Evolutionary conservation across 306 rosid genomes (phyloP), one percentile per base, ranked within the genome.

Genomic region (Trifolium repens): DNA sequence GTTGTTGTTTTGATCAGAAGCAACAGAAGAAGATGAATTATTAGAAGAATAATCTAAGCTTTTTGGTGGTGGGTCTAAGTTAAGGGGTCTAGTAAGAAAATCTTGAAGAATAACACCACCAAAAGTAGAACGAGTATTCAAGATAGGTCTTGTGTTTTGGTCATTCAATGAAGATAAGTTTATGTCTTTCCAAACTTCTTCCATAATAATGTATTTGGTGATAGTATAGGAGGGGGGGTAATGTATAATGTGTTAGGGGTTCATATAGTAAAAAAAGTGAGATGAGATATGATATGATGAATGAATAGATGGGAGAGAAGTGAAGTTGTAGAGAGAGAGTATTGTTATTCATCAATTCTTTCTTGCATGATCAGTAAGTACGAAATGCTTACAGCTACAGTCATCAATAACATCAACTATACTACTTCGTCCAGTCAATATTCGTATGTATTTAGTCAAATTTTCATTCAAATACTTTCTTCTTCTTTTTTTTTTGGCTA

Each of bases 21-120:
- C 26, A 54, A 22, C 10, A 63, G 72, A 8, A 14, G 65, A 17
- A 40, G 55, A 19, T 14, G 72, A 14, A 2, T 12, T 58, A 26
- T 24, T 58, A 11, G 75, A 32, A 27, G 80, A 54, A 13, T 82
- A 42, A 14, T 55, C 79, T 16, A 71, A 8, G 77, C 7, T 71
- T 58, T 74, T 69, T 37, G 82, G 80, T 37, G 82, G 80, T 61
- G 82, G 82, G 55, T 81, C 83, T 24, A 83, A 67, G 80, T 3
- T 17, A 17, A 79, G 80, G 42, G 93, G 96, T 47, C 83, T 70
- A 1, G 78, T 85, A 0, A 93, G 90, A 37, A 93, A 93, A 79
- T 90, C 96, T 74, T 93, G 98, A 37, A 87, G 84, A 15, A 58
- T 58, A 58, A 58, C 64, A 26, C 64, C 64, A 12, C 64, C 64